These are phyloP conservation scores for Samsoniella hepiali DNA, from an alignment of 2,329 filamentous ascomycete species.

Conservation along the genomic window DNA sequence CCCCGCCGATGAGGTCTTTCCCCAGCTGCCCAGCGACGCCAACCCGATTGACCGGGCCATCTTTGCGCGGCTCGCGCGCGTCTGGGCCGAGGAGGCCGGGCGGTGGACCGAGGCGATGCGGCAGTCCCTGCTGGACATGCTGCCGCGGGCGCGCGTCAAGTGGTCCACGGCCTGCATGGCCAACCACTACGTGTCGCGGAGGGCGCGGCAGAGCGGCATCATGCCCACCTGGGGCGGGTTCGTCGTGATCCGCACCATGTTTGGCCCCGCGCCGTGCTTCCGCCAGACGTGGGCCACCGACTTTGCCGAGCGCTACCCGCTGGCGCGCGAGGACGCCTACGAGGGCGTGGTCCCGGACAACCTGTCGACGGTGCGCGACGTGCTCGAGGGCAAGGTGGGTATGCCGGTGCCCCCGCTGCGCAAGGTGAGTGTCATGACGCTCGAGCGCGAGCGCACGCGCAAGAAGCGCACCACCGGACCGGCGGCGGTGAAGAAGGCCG, in stretches of 20 bases:
- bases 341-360: conserved; percentile 6
- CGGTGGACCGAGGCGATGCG: conserved; percentile 2
- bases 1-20: not conserved
- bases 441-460: not conserved
- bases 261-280: conserved; percentile 11
- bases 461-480: not conserved
- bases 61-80: conserved; percentile 1
- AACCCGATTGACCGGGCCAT: conserved; percentile 11
- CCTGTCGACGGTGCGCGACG: not conserved
- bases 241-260: conserved; percentile 12
- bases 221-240: conserved; percentile 12
- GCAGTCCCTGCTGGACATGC: not conserved
- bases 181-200: not conserved
- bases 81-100: conserved; percentile 11
- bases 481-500: not conserved
- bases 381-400: not conserved
- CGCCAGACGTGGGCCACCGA: conserved; percentile 1
- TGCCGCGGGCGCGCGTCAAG: conserved; percentile 9
- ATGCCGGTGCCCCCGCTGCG: not conserved
- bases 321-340: not conserved
- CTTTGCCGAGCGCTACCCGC: conserved; percentile 1
- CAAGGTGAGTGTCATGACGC: not conserved
- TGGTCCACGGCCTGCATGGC: not conserved
- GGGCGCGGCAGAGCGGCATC: not conserved
- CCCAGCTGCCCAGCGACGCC: not conserved